Evolutionary conservation across 208 protist genomes (phyloP).

Genomic region (Acanthamoeba healyi): DNA sequence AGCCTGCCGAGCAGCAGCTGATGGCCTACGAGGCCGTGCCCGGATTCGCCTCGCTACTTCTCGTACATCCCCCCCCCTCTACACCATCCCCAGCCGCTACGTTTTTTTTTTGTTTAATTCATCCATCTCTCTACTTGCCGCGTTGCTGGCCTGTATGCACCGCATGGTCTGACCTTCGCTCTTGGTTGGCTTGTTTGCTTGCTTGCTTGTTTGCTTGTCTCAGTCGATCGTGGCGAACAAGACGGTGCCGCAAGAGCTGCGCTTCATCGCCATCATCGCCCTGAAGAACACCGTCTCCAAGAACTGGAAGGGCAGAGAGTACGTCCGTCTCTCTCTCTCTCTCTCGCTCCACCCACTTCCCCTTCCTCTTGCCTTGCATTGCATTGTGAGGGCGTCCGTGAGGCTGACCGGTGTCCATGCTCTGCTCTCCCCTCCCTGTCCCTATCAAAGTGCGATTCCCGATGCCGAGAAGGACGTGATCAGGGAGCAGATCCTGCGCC

Average conservation of each 20-base stretch:
- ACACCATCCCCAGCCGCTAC: neutral
- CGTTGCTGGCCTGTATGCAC: no score
- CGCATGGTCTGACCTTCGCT: no score
- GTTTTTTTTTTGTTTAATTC: neutral
- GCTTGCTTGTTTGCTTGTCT: no score
- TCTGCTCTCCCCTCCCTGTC: no score
- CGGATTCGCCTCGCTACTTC: constrained; percentile 30
- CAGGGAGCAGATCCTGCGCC: constrained; percentile 20
- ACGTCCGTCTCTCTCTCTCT: neutral
- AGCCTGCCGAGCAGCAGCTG: constrained; percentile 69
- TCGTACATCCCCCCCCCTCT: constrained; percentile 2
- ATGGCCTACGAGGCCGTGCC: constrained; percentile 40
- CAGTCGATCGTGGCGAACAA: constrained; percentile 70
- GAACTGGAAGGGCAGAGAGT: constrained; percentile 61
- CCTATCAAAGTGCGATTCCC: neutral
- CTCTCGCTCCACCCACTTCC: neutral
- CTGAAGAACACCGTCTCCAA: constrained; percentile 71
- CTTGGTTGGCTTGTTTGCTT: neutral
- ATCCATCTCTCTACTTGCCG: neutral
- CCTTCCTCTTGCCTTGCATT: neutral
- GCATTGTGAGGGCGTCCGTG: no score
- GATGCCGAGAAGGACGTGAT: constrained; percentile 55
- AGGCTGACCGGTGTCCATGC: neutral
- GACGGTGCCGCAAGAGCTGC: constrained; percentile 2
- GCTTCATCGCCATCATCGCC: constrained; percentile 60